phyloP scores from a whole-genome alignment of 768 basidiomycete species.

The Cubamyces sp. region DNA sequence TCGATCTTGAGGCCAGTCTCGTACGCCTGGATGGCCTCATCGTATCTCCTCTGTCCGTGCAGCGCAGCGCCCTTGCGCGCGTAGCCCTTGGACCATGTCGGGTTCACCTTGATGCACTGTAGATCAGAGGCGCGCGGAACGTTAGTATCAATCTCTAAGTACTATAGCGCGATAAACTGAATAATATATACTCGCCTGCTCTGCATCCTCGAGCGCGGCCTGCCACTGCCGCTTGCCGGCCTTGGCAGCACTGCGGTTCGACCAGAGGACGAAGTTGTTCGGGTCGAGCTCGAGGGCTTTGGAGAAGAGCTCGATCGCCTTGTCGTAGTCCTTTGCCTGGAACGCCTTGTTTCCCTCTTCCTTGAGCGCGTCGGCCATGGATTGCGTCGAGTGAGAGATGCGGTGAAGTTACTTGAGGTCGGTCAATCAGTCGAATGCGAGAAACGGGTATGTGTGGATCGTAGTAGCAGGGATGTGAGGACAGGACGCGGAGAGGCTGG shows the following conservation, averaged over 20 bases:
- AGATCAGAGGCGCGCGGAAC: background rate
- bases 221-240: conserved; percentile 82
- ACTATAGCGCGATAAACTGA: too few species aligned
- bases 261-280: conserved; percentile 86
- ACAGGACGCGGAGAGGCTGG: background rate
- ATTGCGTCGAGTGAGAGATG: background rate
- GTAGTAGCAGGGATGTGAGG: background rate
- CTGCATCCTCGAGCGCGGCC: conserved; percentile 84
- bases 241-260: conserved; percentile 90
- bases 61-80: conserved; percentile 92
- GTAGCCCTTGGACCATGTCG: conserved; percentile 88
- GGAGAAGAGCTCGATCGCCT: conserved; percentile 80
- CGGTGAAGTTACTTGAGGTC: too few species aligned
- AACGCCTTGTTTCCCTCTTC: conserved; percentile 96
- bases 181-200: conserved; percentile 80
- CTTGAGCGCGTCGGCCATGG: conserved; percentile 62
- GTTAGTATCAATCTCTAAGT: too few species aligned
- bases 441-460: background rate
- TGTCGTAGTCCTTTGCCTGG: conserved; percentile 88
- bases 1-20: conserved; percentile 82
- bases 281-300: conserved; percentile 85
- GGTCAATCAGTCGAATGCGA: too few species aligned
- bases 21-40: conserved; percentile 85
- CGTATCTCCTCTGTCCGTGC: conserved; percentile 78
- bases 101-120: conserved; percentile 79